Evolutionary conservation across 1,139 yeast genomes (phyloP).

Genomic region (Hanseniaspora gamundiae): DNA sequence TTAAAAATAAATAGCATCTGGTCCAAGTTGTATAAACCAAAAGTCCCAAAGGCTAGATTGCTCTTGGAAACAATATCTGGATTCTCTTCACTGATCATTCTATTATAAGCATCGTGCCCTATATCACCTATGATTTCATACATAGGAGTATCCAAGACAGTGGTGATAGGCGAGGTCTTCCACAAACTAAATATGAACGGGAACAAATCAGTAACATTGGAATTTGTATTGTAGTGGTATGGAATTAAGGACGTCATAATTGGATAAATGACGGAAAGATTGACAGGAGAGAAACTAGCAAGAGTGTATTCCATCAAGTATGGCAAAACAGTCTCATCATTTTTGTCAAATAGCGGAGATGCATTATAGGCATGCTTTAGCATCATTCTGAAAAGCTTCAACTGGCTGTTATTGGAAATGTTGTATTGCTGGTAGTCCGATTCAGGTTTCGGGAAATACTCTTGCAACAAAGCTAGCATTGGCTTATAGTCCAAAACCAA

Average conservation of each 20-base stretch:
- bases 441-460: constrained; percentile 37
- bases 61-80: constrained; percentile 20
- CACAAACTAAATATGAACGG: constrained; percentile 67
- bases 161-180: constrained; percentile 46
- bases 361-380: constrained; percentile 29
- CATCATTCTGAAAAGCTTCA: constrained; percentile 26
- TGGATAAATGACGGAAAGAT: constrained; percentile 46
- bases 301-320: constrained; percentile 25
- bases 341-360: constrained; percentile 29
- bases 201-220: constrained; percentile 32
- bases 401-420: constrained; percentile 24
- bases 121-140: constrained; percentile 56
- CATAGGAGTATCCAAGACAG: constrained; percentile 53
- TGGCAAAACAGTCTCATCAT: constrained; percentile 22
- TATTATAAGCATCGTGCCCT: constrained; percentile 36
- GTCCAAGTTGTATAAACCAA: constrained; percentile 50
- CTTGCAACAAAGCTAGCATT: constrained; percentile 34
- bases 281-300: constrained; percentile 40
- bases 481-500: constrained; percentile 41
- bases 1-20: constrained; percentile 53
- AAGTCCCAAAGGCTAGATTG: constrained; percentile 28
- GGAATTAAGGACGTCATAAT: constrained; percentile 48
- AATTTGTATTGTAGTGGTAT: constrained; percentile 16
- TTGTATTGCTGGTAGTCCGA: constrained; percentile 27
- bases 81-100: constrained; percentile 13